Evolutionary conservation across 2,329 filamentous ascomycete species (phyloP).

Genomic region (Cladophialophora carrionii): DNA sequence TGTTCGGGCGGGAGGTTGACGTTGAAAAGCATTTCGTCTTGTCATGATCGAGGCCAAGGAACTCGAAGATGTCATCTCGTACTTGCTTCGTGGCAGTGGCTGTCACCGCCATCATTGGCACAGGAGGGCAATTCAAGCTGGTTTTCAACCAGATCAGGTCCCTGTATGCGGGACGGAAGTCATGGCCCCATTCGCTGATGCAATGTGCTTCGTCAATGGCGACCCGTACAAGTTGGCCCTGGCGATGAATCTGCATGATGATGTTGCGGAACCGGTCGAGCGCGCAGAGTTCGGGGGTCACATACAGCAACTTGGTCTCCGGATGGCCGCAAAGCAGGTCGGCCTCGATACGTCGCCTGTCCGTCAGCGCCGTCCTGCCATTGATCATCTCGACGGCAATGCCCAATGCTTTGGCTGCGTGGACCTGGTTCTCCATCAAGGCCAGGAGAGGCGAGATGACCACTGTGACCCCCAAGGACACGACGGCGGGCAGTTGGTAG

Average conservation of each 20-base stretch:
- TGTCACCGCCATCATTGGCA: conserved; percentile 90
- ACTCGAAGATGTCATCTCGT: conserved; percentile 77
- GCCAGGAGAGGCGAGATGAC: conserved; percentile 87
- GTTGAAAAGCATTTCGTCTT: conserved; percentile 72
- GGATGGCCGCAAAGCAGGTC: conserved; percentile 90
- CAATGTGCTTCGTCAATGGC: conserved; percentile 95
- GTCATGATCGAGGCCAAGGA: conserved; percentile 66
- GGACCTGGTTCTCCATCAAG: conserved; percentile 94
- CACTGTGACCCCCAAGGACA: conserved; percentile 85
- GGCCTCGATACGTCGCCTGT: conserved; percentile 70
- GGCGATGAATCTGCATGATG: conserved; percentile 72
- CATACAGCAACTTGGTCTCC: conserved; percentile 79
- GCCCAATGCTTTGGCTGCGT: conserved; percentile 71
- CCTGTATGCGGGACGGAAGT: conserved; percentile 93
- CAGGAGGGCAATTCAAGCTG: conserved; percentile 69
- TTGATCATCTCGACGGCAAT: conserved; percentile 86
- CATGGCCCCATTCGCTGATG: conserved; percentile 97
- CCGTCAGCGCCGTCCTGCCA: conserved; percentile 70
- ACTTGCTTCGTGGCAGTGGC: conserved; percentile 85
- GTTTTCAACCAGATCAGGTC: conserved; percentile 82
- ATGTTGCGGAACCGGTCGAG: conserved; percentile 75
- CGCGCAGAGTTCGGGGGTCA: conserved; percentile 87
- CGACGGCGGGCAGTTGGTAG: conserved; percentile 86
- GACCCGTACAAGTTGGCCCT: conserved; percentile 82
- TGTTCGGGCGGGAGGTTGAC: conserved; percentile 79